Evolutionary conservation across 2,329 filamentous ascomycete species (phyloP).

Genomic region (Fusarium metavorans): DNA sequence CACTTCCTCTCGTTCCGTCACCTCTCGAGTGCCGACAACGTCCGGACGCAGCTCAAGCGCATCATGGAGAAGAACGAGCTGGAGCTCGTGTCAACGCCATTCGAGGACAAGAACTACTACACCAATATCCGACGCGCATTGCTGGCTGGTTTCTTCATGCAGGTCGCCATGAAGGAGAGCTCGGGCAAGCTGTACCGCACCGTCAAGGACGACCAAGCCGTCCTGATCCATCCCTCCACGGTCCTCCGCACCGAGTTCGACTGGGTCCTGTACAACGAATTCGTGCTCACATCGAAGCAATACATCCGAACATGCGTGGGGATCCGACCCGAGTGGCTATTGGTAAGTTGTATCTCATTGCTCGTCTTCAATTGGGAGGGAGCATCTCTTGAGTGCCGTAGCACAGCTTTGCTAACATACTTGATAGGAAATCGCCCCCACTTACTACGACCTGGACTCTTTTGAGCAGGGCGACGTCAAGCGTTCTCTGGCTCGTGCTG

Average conservation of each 20-base stretch:
- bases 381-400: not conserved
- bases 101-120: constrained; percentile 97
- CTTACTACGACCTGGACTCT: constrained; percentile 86
- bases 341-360: constrained; percentile 67
- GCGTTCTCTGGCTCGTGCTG: constrained; percentile 69
- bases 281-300: constrained; percentile 97
- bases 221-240: constrained; percentile 93
- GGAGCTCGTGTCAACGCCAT: constrained; percentile 88
- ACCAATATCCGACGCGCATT: constrained; percentile 95
- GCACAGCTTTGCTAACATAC: constrained; percentile 24
- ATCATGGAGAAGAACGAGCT: constrained; percentile 96
- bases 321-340: constrained; percentile 92
- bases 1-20: constrained; percentile 93
- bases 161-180: constrained; percentile 93
- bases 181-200: constrained; percentile 93
- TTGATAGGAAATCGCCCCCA: constrained; percentile 86
- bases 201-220: constrained; percentile 95
- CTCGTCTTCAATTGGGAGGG: not conserved
- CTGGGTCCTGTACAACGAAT: constrained; percentile 99
- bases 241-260: constrained; percentile 90
- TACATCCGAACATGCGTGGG: constrained; percentile 95
- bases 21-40: constrained; percentile 92
- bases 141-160: constrained; percentile 98
- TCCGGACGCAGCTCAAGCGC: constrained; percentile 88
- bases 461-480: constrained; percentile 92